phyloP scores from a whole-genome alignment of 1,284 basidiomycete genomes.

The Rhodotorula sp. region DNA sequence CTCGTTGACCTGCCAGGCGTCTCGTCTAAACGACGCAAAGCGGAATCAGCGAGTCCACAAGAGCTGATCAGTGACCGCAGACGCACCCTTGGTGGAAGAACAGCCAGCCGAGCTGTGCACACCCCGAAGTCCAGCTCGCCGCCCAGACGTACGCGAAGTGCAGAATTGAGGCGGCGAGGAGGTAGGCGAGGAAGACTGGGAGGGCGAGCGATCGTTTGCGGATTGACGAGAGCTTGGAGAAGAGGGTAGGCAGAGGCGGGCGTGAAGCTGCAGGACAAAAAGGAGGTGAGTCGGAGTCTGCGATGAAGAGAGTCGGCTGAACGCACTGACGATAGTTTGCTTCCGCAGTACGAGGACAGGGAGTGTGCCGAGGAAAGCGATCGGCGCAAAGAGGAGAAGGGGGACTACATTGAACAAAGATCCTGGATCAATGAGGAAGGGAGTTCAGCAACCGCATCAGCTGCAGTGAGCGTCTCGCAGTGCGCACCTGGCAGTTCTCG shows the following conservation, averaged over 20 bases:
- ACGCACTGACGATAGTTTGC: slow-evolving; percentile 38
- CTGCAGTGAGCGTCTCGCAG: neutral
- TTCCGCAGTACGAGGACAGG: slow-evolving; percentile 41
- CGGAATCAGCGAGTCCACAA: accelerated
- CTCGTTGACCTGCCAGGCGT: slow-evolving; percentile 40
- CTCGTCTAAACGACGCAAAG: slow-evolving; percentile 18
- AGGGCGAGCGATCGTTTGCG: neutral
- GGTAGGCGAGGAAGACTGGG: slow-evolving; percentile 27
- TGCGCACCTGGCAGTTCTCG: slow-evolving; percentile 20
- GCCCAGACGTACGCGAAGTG: slow-evolving; percentile 33
- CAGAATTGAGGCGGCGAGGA: slow-evolving; percentile 15
- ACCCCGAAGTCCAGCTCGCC: slow-evolving; percentile 23
- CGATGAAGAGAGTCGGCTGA: too few species aligned
- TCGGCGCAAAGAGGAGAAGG: slow-evolving; percentile 24
- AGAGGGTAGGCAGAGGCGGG: slow-evolving; percentile 23
- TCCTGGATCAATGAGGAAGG: neutral
- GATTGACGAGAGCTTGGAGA: slow-evolving; percentile 20
- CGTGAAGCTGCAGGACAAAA: slow-evolving; percentile 15
- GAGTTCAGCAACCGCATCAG: neutral
- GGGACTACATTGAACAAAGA: slow-evolving; percentile 31
- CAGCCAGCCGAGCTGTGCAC: slow-evolving; percentile 16
- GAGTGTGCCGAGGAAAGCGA: slow-evolving; percentile 34
- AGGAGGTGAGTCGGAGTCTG: neutral
- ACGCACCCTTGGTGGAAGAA: slow-evolving; percentile 37
- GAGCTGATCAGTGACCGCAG: too few species aligned